phyloP scores from a whole-genome alignment of 164 flowering plant genomes.

The Stephania yunnanensis region DNA sequence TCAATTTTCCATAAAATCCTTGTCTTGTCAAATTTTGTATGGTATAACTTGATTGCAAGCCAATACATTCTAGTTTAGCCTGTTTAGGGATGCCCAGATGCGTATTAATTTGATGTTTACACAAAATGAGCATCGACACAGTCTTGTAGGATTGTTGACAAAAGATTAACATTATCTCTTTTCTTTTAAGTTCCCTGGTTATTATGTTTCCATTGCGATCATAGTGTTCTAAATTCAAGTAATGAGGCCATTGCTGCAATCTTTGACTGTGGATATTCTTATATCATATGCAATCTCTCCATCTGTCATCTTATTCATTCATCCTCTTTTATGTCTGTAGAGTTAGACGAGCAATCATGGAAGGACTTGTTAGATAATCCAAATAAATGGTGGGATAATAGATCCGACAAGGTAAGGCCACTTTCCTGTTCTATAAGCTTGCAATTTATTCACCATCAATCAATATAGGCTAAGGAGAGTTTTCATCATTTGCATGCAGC shows the following conservation, averaged over 20 bases:
- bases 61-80: too few species aligned
- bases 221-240: background rate
- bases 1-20: too few species aligned
- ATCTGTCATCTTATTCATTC: background rate
- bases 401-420: constrained; percentile 38
- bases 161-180: background rate
- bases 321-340: background rate
- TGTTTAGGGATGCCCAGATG: too few species aligned
- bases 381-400: constrained; percentile 71
- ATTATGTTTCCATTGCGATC: background rate
- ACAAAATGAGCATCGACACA: too few species aligned
- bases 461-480: background rate
- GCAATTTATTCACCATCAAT: background rate
- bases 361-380: constrained; percentile 56
- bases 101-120: too few species aligned
- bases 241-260: background rate
- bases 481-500: constrained; percentile 12
- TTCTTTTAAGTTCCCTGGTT: background rate
- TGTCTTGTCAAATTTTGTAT: too few species aligned
- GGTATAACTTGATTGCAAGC: too few species aligned
- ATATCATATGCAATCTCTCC: background rate
- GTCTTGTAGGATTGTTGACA: too few species aligned
- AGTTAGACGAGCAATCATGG: constrained; percentile 43
- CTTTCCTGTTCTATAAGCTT: background rate
- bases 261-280: background rate